Evolutionary conservation across 139 green algal species (phyloP).

Genomic region (Auxenochlorella protothecoides): DNA sequence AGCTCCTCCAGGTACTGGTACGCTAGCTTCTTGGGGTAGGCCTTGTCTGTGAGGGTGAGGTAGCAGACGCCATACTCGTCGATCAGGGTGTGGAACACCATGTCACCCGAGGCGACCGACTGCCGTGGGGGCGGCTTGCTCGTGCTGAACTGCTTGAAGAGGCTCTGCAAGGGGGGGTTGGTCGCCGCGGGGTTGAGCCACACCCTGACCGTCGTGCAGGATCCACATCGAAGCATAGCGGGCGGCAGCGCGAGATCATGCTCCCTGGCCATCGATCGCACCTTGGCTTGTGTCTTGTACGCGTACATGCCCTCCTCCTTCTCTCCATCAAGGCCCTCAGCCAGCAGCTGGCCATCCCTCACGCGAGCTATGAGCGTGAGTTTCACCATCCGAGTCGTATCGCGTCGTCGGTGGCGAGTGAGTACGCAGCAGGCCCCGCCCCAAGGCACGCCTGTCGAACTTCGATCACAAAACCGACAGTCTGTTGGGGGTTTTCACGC

Average conservation of each 20-base stretch:
- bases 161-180: slow-evolving; percentile 15
- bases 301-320: slow-evolving; percentile 72
- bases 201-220: too few species aligned
- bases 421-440: too few species aligned
- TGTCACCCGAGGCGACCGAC: slow-evolving; percentile 68
- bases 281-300: slow-evolving; percentile 95
- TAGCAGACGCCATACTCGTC: slow-evolving; percentile 70
- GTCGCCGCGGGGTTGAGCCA: too few species aligned
- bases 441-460: not conserved
- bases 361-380: slow-evolving; percentile 88
- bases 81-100: slow-evolving; percentile 84
- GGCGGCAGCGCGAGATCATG: not conserved
- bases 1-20: slow-evolving; percentile 99
- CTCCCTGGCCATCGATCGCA: slow-evolving; percentile 11
- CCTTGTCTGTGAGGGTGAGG: slow-evolving; percentile 78
- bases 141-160: slow-evolving; percentile 39
- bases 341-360: slow-evolving; percentile 84
- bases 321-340: slow-evolving; percentile 89
- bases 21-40: slow-evolving; percentile 94
- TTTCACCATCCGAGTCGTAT: slow-evolving; percentile 72
- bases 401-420: not conserved
- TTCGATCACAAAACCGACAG: not conserved
- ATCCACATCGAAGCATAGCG: not conserved
- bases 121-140: slow-evolving; percentile 35
- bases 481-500: too few species aligned